Conservation (phyloP, 2,329 filamentous ascomycete species). For the Grosmannia huntii region DNA sequence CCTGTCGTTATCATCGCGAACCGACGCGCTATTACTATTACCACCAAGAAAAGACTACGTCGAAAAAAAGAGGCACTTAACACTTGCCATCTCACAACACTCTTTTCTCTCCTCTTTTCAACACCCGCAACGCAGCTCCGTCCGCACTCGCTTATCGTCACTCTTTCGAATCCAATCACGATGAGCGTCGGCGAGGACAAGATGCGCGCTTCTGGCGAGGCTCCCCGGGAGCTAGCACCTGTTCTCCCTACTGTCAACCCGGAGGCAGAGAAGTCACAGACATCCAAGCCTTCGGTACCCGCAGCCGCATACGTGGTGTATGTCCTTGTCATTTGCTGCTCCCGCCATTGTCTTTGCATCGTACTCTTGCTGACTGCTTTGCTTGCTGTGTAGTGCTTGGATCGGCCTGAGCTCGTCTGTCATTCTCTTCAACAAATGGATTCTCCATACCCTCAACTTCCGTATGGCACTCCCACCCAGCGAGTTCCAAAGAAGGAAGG, state of each 20-base stretch:
- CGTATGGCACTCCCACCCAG: conserved; percentile 31
- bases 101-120: not conserved
- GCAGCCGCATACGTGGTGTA: conserved; percentile 75
- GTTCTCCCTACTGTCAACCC: conserved; percentile 75
- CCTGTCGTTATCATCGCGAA: not conserved
- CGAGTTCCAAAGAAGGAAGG: not conserved
- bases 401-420: conserved; percentile 86
- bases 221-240: conserved; percentile 44
- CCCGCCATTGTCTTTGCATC: not conserved
- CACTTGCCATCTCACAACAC: not conserved
- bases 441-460: conserved; percentile 76
- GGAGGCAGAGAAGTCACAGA: conserved; percentile 55
- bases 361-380: not conserved
- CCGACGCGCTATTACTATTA: conserved; percentile 2
- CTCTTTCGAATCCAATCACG: conserved; percentile 14
- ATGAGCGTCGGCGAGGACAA: conserved; percentile 65
- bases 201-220: conserved; percentile 69
- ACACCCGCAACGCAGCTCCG: not conserved
- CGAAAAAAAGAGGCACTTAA: not conserved
- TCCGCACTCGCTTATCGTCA: not conserved
- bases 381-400: conserved; percentile 53
- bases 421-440: conserved; percentile 99
- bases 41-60: not conserved
- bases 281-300: conserved; percentile 54
- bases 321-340: conserved; percentile 14